A percentile compares a stretch with the other conserved stretches of the same genome.
Evolutionary conservation across 2,329 filamentous ascomycete genomes (phyloP).

Genomic region (Arthrinium phaeospermum): DNA sequence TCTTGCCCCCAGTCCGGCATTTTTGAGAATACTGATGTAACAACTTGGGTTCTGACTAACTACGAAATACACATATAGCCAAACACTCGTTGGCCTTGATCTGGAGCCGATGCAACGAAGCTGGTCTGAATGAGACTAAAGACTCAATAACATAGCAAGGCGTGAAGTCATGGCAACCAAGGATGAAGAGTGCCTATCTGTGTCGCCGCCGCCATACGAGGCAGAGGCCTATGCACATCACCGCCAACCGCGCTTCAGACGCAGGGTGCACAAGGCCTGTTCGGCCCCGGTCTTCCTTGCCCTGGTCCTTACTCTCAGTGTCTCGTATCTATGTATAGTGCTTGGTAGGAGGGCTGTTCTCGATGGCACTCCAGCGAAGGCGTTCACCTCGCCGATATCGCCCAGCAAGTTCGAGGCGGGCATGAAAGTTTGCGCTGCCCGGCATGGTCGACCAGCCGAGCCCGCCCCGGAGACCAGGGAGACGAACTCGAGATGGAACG

Average conservation of each 20-base stretch:
- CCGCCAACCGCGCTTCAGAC: background rate
- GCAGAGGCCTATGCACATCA: conserved; percentile 19
- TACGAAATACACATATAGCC: background rate
- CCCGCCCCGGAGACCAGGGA: conserved; percentile 17
- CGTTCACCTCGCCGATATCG: background rate
- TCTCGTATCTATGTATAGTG: conserved; percentile 18
- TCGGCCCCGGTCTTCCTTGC: conserved; percentile 16
- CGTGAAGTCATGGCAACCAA: background rate
- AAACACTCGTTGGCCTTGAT: background rate
- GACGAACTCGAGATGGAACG: conserved; percentile 49
- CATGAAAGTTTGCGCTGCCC: conserved; percentile 17
- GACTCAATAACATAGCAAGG: background rate
- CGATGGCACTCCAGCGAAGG: background rate
- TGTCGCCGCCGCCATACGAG: conserved; percentile 22
- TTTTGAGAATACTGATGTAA: background rate
- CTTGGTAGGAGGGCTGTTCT: background rate
- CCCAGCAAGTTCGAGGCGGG: conserved; percentile 16
- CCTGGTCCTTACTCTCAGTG: background rate
- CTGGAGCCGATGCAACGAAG: background rate
- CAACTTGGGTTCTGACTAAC: background rate
- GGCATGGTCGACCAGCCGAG: conserved; percentile 13
- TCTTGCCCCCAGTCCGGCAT: background rate
- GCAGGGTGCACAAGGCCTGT: conserved; percentile 16
- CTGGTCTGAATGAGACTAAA: background rate
- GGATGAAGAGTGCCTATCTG: background rate